Base-by-base conservation (phyloP, 2,329 filamentous ascomycete genomes). In the Zymoseptoria tritici region DNA sequence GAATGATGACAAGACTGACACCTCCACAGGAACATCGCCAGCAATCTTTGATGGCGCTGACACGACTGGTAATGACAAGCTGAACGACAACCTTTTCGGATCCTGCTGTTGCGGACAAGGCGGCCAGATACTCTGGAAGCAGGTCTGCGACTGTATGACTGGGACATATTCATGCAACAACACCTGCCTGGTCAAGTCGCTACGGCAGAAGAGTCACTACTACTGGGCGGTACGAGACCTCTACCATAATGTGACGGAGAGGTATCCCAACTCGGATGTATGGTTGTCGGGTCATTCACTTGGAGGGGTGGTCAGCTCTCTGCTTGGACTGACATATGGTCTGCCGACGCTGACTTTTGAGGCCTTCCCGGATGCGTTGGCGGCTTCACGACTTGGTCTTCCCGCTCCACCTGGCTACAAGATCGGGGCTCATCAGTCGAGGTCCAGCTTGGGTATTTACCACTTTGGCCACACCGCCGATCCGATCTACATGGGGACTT, bases 31-130 rank as follows among this genome's bases (percentile, higher is more conserved):
- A 53, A 68, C 66, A 11, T 70, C 77, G 8, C 85, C 88, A 1
- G 93, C 94, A 11, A 86, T 97, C 3, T 97, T 97, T 71, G 93
- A 97, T 73, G 94, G 94, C n/a, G 89, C 93, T 46, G 93, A 92
- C 56, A 97, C 94, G 1, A 97, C 93, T 0, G 96, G 91, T 24
- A 96, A 96, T 67, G 94, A 99, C 77, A 99, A 99, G 78, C 80
- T 92, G 70, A 99, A 97, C 73, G 94, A 99, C 76, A 99, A 99
- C 72, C 81, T 99, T 9, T 96, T 96, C 76, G 97, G 97, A 77
- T 96, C 92, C 71, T 99, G 94, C 77, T 99, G 94, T 75, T 99
- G 94, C 75, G 94, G 86, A 3, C 91, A 97, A 76, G 92, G 95
- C 68, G 91, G 92, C 0, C 90, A 91, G 64, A 91, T 87, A 77